These are phyloP conservation scores for Jatropha multifida DNA, from an alignment of 441 rosid species.

Conservation along the genomic window DNA sequence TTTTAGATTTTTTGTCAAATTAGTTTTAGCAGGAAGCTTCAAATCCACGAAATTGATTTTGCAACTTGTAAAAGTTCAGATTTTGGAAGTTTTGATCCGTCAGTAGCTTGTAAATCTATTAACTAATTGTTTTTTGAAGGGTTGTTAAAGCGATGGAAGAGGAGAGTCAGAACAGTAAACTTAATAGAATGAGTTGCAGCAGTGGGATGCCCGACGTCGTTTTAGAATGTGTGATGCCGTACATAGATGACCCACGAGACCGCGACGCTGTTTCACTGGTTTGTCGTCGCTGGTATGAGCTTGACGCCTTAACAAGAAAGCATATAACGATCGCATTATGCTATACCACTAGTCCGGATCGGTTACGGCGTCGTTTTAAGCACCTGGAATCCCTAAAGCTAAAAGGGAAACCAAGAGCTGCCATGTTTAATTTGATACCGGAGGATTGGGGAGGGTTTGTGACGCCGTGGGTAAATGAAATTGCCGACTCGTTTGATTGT, in stretches of 20 bases:
- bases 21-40: conserved; percentile 2
- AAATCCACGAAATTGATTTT: conserved; percentile 8
- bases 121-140: background rate
- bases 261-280: conserved; percentile 79
- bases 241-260: conserved; percentile 65
- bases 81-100: background rate
- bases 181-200: conserved; percentile 21
- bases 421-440: conserved; percentile 85
- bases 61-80: background rate
- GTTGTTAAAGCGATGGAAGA: background rate
- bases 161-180: conserved; percentile 29
- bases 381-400: conserved; percentile 76
- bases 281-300: conserved; percentile 67
- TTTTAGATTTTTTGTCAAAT: background rate
- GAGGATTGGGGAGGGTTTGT: conserved; percentile 88
- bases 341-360: conserved; percentile 70
- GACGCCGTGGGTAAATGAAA: conserved; percentile 69
- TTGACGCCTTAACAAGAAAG: conserved; percentile 74
- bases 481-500: conserved; percentile 42
- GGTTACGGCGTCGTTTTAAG: conserved; percentile 53
- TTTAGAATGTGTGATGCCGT: conserved; percentile 59
- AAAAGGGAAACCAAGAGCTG: conserved; percentile 88
- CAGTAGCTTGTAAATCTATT: conserved; percentile 12
- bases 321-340: conserved; percentile 84
- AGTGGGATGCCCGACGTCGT: conserved; percentile 51